Conservation (phyloP, 805 yeast species). For the Zygosaccharomyces bailii region DNA sequence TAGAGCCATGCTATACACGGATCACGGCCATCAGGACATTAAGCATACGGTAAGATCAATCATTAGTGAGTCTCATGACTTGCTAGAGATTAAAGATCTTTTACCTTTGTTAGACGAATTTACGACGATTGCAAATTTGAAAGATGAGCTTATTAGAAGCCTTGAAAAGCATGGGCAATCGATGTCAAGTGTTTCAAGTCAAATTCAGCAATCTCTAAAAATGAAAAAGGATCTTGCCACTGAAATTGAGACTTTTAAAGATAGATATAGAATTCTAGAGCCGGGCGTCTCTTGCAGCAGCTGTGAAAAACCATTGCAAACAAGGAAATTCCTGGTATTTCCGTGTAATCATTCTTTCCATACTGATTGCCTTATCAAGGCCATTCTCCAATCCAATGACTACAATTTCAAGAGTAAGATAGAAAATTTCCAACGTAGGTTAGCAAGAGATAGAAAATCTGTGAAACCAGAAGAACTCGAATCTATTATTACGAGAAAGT, state of each 20-base stretch:
- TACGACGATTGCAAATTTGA: slow-evolving; percentile 74
- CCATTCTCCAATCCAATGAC: slow-evolving; percentile 59
- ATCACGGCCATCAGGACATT: slow-evolving; percentile 22
- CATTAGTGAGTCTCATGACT: slow-evolving; percentile 44
- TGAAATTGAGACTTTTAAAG: slow-evolving; percentile 52
- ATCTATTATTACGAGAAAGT: slow-evolving; percentile 54
- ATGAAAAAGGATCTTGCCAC: slow-evolving; percentile 57
- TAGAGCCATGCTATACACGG: slow-evolving; percentile 31
- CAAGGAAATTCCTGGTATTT: slow-evolving; percentile 71
- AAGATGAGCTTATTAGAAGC: slow-evolving; percentile 78
- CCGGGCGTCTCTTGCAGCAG: slow-evolving; percentile 80
- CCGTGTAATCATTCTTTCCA: slow-evolving; percentile 93
- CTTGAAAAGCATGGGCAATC: slow-evolving; percentile 66
- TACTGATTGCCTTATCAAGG: slow-evolving; percentile 74
- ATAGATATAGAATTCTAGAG: slow-evolving; percentile 62
- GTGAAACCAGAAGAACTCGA: slow-evolving; percentile 50
- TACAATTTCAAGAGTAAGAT: slow-evolving; percentile 62
- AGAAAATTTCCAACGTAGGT: slow-evolving; percentile 39
- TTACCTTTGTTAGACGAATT: slow-evolving; percentile 83
- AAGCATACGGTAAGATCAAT: slow-evolving; percentile 37
- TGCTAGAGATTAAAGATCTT: slow-evolving; percentile 71
- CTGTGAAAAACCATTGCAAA: slow-evolving; percentile 67
- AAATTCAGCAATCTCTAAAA: slow-evolving; percentile 68
- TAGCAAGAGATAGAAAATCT: slow-evolving; percentile 27
- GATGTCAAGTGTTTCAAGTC: slow-evolving; percentile 62